Evolutionary conservation across 2,329 filamentous ascomycete species (phyloP), one percentile per base, ranked within the genome.

Genomic region (Curvularia lunata): DNA sequence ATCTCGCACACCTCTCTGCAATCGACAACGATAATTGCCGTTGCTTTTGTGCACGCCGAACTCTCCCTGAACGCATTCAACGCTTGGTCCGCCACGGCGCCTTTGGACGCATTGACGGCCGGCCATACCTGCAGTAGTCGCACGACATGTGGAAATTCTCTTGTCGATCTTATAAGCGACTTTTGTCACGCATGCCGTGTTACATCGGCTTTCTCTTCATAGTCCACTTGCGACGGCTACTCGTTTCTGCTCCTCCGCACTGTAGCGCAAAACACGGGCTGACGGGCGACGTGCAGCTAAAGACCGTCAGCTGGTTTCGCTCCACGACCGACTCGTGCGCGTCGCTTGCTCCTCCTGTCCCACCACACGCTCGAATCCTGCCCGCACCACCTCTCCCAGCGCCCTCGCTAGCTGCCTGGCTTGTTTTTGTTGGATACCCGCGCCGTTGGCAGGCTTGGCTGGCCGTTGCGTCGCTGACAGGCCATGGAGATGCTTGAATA

Each of bases 241-340:
- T 41, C 27, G 38, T 32, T 23, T 46, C 23, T 49, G 50, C 42
- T 46, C 41, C 25, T 59, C 56, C 60, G 52, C 41, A 46, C 16
- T 46, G 61, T 66, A 52, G 61, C 58, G 61, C 65, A 64, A 59
- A 62, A 52, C 50, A 65, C 60, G 58, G 52, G 61, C 64, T 59
- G 40, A 61, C 68, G 70, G 67, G 68, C 67, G 65, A 68, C 62
- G 55, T 73, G 70, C 73, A 74, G 68, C 57, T 56, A 52, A 34
- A 45, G 43, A 23, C 63, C 66, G 69, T 74, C 71, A 74, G 66
- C 70, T 72, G 66, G 56, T 41, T 49, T 54, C 54, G 49, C 51
- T 60, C 55, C 51, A 59, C 47, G n/a, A 52, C 38, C 46, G 46
- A 66, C 47, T 46, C 56, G 50, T 47, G 53, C 52, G 47, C 40